phyloP scores from a whole-genome alignment of 169 alveolate species.

The Cryptosporidium tyzzeri region DNA sequence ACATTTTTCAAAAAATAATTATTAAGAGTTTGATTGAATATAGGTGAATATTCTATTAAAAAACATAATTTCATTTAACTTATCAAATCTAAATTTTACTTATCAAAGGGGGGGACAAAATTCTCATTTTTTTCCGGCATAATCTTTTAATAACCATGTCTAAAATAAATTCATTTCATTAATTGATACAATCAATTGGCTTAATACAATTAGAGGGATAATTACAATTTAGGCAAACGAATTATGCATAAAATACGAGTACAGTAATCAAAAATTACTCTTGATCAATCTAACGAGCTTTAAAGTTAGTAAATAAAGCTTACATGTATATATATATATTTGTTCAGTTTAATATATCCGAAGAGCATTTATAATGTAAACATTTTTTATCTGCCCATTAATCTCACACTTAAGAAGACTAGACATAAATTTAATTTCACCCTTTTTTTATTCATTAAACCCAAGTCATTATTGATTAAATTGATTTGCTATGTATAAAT shows the following conservation, averaged over 20 bases:
- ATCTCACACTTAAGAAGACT: slow-evolving; percentile 3
- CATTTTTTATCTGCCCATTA: not conserved
- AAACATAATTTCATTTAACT: not conserved
- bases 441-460: not conserved
- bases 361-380: not conserved
- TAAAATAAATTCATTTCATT: not conserved
- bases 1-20: not conserved
- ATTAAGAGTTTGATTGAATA: not conserved
- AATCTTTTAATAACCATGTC: not conserved
- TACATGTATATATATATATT: not conserved
- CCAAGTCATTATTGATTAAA: not conserved
- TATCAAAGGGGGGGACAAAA: not conserved
- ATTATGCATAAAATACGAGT: no score
- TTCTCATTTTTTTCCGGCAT: slow-evolving; percentile 1
- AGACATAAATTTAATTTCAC: slow-evolving; percentile 1
- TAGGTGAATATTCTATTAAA: not conserved
- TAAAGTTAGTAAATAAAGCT: not conserved
- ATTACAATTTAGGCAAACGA: no score
- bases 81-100: slow-evolving; percentile 1
- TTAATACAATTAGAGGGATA: no score
- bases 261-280: not conserved
- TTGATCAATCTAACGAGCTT: no score
- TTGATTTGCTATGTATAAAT: not conserved
- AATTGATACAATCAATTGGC: no score
- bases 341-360: not conserved